Conservation (phyloP, 2,329 filamentous ascomycete genomes). For the Fonsecaea pugnacius region DNA sequence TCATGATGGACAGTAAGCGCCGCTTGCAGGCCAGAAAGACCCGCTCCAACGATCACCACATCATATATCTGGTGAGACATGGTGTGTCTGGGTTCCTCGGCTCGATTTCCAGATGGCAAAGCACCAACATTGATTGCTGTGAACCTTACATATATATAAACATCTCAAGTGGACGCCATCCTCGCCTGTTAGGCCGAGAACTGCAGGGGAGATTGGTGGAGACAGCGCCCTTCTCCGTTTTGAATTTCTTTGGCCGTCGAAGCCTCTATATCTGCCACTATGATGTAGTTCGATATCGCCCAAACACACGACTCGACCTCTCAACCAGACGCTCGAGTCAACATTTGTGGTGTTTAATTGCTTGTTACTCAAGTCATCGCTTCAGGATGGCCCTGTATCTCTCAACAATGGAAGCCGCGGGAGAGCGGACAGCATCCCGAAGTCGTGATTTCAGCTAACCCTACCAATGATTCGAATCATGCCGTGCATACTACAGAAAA, state of each 20-base stretch:
- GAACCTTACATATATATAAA: not conserved
- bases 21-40: slow-evolving; percentile 48
- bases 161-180: not conserved
- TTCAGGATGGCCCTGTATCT: not conserved
- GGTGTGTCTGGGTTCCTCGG: not conserved
- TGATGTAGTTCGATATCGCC: not conserved
- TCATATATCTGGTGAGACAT: slow-evolving; percentile 25
- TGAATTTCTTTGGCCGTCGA: not conserved
- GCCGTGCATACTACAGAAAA: not conserved
- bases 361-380: not conserved
- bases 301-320: not conserved
- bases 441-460: not conserved
- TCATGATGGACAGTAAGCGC: slow-evolving; percentile 44
- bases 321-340: not conserved
- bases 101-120: not conserved
- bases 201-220: not conserved
- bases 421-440: not conserved
- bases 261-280: not conserved
- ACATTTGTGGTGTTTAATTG: not conserved
- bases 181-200: not conserved
- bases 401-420: not conserved
- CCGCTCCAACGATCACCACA: slow-evolving; percentile 52
- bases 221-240: slow-evolving; percentile 4
- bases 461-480: not conserved
- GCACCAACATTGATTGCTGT: not conserved